phyloP scores from a whole-genome alignment of 2,329 filamentous ascomycete genomes.

The Claviceps citrina region DNA sequence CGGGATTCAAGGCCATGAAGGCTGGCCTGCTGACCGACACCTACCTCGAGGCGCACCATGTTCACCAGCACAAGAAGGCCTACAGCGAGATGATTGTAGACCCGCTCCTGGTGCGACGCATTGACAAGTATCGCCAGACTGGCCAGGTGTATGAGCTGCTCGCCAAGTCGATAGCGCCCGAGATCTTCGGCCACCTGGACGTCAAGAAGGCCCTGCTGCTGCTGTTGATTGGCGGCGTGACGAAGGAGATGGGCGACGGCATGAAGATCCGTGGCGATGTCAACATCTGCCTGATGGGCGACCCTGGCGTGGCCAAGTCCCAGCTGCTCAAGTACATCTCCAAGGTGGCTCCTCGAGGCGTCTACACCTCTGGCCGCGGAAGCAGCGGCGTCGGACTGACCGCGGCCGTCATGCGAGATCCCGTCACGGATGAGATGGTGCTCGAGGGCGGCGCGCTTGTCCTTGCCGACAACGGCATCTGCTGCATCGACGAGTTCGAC shows the following conservation, averaged over 20 bases:
- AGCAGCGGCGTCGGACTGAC: slow-evolving; percentile 72
- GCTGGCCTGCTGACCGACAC: slow-evolving; percentile 95
- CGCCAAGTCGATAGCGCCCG: slow-evolving; percentile 87
- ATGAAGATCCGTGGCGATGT: slow-evolving; percentile 99
- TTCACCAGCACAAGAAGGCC: slow-evolving; percentile 93
- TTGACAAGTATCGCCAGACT: slow-evolving; percentile 69
- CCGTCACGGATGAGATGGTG: slow-evolving; percentile 73
- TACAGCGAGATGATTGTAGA: slow-evolving; percentile 88
- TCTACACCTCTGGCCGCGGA: slow-evolving; percentile 69
- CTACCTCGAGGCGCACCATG: slow-evolving; percentile 85
- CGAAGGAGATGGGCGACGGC: slow-evolving; percentile 90
- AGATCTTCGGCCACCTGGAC: slow-evolving; percentile 91
- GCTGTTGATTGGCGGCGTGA: slow-evolving; percentile 87
- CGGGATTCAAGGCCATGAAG: slow-evolving; percentile 94
- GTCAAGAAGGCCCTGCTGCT: slow-evolving; percentile 97
- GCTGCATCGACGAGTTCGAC: slow-evolving; percentile 78
- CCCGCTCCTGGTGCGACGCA: slow-evolving; percentile 61
- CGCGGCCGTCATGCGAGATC: slow-evolving; percentile 69
- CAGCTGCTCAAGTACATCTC: slow-evolving; percentile 97
- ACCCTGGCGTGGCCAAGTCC: slow-evolving; percentile 98
- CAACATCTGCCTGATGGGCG: slow-evolving; percentile 97
- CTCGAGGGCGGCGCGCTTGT: slow-evolving; percentile 68
- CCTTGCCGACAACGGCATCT: slow-evolving; percentile 68
- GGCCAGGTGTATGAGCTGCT: slow-evolving; percentile 94
- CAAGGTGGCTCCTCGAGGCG: slow-evolving; percentile 87